Conservation (phyloP, 2,329 filamentous ascomycete genomes). For the Sporothrix variecibatus region DNA sequence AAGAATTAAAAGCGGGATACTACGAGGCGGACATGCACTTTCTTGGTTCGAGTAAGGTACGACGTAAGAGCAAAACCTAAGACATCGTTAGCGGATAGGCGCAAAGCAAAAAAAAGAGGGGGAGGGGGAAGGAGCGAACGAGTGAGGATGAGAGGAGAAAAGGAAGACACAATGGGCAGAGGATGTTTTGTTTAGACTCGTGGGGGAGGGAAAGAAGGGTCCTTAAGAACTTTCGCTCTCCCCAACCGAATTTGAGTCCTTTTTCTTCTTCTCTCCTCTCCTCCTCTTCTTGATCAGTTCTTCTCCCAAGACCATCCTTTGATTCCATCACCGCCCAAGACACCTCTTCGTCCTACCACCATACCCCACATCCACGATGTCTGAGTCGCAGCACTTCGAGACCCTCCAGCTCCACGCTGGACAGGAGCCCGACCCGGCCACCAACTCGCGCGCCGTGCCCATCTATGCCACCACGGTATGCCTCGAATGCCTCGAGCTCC, state of each 20-base stretch:
- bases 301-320: background rate
- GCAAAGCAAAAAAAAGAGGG: background rate
- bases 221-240: conserved; percentile 17
- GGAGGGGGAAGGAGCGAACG: background rate
- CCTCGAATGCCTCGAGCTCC: conserved; percentile 42
- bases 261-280: background rate
- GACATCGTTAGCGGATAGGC: background rate
- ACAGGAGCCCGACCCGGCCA: conserved; percentile 75
- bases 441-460: conserved; percentile 86
- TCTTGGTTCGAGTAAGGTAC: conserved; percentile 5
- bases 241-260: background rate
- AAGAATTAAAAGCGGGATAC: background rate
- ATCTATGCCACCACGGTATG: conserved; percentile 88
- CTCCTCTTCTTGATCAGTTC: background rate
- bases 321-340: background rate
- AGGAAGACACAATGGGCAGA: conserved; percentile 22
- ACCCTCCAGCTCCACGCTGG: conserved; percentile 85
- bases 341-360: background rate
- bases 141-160: conserved; percentile 1
- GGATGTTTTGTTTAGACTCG: conserved; percentile 16
- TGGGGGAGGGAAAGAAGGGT: conserved; percentile 6
- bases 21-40: background rate
- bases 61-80: conserved; percentile 1
- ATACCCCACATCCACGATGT: conserved; percentile 39
- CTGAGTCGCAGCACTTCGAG: conserved; percentile 69